A percentile compares a stretch with the other conserved stretches of the same genome.
Conservation (phyloP, 106 monocot genomes). For the Dendrobium catenatum region DNA sequence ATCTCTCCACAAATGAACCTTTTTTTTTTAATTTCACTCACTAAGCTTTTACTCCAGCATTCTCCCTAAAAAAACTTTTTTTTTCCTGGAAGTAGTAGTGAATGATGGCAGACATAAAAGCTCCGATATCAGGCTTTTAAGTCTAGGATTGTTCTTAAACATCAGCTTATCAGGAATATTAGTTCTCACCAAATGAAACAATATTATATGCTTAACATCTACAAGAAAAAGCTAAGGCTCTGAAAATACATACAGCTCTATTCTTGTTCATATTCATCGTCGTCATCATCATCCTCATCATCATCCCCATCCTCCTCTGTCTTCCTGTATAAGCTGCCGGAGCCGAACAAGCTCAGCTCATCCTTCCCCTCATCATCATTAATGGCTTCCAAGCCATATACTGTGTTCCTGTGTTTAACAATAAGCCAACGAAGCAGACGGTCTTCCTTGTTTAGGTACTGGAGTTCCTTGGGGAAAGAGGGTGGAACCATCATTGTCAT, state of each 20-base stretch:
- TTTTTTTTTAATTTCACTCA: no score
- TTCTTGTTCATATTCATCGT: conserved; percentile 13
- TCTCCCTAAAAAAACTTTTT: no score
- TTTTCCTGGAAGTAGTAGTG: no score
- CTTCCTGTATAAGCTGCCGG: conserved; percentile 7
- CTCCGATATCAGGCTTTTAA: no score
- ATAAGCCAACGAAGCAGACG: conserved; percentile 72
- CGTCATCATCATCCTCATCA: conserved; percentile 34
- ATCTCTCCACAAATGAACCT: no score
- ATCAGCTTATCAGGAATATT: no score
- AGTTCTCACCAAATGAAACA: no score
- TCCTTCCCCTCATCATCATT: conserved; percentile 46
- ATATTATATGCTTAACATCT: no score
- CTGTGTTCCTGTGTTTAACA: conserved; percentile 69
- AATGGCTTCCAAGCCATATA: conserved; percentile 51
- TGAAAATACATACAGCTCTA: conserved; percentile 4
- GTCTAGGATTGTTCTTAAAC: no score
- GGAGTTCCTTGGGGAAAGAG: conserved; percentile 56
- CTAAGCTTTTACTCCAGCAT: no score
- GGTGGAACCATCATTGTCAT: conserved; percentile 92
- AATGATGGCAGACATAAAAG: no score
- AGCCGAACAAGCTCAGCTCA: conserved; percentile 25
- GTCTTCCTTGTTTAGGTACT: conserved; percentile 79
- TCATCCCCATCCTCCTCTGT: conserved; percentile 21
- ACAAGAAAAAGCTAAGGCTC: not conserved